Conservation (phyloP, 331 rosid species). For the Phaseolus coccineus region DNA sequence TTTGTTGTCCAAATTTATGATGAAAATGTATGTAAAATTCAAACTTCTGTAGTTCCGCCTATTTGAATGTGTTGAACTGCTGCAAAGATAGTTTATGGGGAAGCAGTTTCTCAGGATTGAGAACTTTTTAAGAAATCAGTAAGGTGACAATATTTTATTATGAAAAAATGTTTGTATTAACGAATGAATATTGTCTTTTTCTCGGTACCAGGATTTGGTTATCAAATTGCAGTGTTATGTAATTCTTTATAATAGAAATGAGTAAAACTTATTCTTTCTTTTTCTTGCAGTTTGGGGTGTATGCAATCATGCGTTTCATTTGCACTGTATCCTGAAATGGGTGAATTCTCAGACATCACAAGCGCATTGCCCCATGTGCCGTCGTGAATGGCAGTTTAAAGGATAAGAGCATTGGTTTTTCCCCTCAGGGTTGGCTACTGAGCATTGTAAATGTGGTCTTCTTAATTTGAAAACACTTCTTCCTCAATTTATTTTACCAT, state of each 20-base stretch:
- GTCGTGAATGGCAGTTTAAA: slow-evolving; percentile 89
- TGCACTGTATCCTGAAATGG: slow-evolving; percentile 93
- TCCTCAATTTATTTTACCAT: background rate
- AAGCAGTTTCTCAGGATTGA: background rate
- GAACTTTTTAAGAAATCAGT: background rate
- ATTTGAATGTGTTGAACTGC: slow-evolving; percentile 11
- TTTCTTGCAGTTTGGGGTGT: slow-evolving; percentile 88
- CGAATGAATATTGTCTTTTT: background rate
- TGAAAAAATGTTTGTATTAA: background rate
- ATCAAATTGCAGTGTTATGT: slow-evolving; percentile 8
- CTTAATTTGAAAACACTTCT: background rate
- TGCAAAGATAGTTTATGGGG: slow-evolving; percentile 9
- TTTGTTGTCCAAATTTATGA: background rate
- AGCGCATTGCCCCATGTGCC: slow-evolving; percentile 97
- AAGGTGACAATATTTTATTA: background rate
- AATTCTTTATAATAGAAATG: background rate
- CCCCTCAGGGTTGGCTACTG: background rate
- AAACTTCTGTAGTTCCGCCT: background rate
- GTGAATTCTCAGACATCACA: slow-evolving; percentile 85
- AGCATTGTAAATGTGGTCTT: background rate
- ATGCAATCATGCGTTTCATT: slow-evolving; percentile 90
- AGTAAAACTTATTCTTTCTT: slow-evolving; percentile 5
- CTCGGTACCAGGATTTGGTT: background rate
- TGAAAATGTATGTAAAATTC: background rate
- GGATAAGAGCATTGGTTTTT: slow-evolving; percentile 46